These are phyloP conservation scores for Rhizopogon rudus DNA, from an alignment of 768 basidiomycete genomes.

Conservation along the genomic window DNA sequence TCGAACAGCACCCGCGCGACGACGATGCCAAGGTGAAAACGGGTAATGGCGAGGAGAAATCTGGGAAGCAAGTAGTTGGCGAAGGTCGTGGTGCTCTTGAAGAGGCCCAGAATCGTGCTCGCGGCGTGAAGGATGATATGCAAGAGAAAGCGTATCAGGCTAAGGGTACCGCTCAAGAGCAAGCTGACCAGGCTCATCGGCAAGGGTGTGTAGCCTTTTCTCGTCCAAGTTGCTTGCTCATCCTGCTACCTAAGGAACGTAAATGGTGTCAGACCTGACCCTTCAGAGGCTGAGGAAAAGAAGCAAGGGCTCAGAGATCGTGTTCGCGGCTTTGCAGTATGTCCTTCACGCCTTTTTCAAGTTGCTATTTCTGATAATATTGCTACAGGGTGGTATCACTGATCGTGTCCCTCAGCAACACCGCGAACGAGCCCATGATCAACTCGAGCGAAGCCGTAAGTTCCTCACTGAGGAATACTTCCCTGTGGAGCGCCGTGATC, in stretches of 20 bases:
- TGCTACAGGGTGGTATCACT: slow-evolving; percentile 33
- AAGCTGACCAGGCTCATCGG: not conserved
- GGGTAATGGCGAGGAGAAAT: slow-evolving; percentile 28
- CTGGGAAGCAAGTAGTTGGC: slow-evolving; percentile 18
- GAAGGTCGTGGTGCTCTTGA: slow-evolving; percentile 13
- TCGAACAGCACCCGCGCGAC: slow-evolving; percentile 49
- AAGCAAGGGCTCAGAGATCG: slow-evolving; percentile 29
- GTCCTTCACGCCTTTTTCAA: not conserved
- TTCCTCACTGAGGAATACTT: slow-evolving; percentile 82
- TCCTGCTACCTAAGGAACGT: slow-evolving; percentile 15
- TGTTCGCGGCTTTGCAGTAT: slow-evolving; percentile 24
- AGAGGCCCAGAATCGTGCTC: slow-evolving; percentile 8
- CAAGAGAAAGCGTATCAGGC: slow-evolving; percentile 3
- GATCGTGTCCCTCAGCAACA: slow-evolving; percentile 68
- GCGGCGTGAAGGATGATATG: slow-evolving; percentile 6
- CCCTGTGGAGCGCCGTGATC: slow-evolving; percentile 85
- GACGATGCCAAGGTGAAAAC: slow-evolving; percentile 32
- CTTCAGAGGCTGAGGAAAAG: slow-evolving; percentile 32
- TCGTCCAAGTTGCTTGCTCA: slow-evolving; percentile 1
- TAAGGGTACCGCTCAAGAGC: slow-evolving; percentile 4
- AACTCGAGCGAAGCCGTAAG: slow-evolving; percentile 53
- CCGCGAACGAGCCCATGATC: slow-evolving; percentile 49
- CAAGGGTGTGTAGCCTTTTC: slow-evolving; percentile 10
- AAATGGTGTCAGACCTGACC: slow-evolving; percentile 13
- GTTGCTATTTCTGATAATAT: slow-evolving; percentile 1